Percentiles rank a stretch among this genome's conserved stretches.
Conservation (phyloP, 345 rosid species). For the Diplotaxis tenuifolia region DNA sequence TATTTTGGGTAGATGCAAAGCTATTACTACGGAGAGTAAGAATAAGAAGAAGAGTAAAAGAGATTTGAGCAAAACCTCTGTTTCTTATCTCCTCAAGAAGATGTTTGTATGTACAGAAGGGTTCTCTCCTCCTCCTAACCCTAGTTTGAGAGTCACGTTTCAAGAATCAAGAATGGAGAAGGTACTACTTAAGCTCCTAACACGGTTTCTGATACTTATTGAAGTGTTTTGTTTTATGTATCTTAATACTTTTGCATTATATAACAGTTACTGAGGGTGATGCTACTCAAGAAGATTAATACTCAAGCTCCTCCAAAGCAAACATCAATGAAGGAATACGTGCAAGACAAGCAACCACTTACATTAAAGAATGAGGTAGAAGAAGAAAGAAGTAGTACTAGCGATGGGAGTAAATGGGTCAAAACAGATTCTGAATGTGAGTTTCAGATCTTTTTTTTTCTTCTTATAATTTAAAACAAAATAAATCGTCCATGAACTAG, state of each 20-base stretch:
- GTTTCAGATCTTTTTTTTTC: constrained; percentile 27
- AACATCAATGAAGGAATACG: constrained; percentile 49
- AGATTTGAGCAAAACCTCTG: constrained; percentile 62
- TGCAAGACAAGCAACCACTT: constrained; percentile 43
- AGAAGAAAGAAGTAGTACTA: constrained; percentile 37
- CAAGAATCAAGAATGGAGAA: constrained; percentile 94
- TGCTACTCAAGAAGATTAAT: constrained; percentile 77
- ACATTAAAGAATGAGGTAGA: constrained; percentile 37
- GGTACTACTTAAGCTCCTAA: constrained; percentile 41
- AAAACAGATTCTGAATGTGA: constrained; percentile 74
- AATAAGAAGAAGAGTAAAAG: constrained; percentile 33
- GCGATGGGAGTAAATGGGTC: constrained; percentile 51
- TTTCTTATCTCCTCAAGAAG: constrained; percentile 78
- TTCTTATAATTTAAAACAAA: neutral
- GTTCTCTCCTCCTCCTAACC: constrained; percentile 48
- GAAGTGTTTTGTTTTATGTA: neutral
- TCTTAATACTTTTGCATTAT: neutral
- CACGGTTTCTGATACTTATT: neutral
- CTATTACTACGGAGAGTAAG: constrained; percentile 60
- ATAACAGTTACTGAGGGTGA: constrained; percentile 66
- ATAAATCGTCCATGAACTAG: neutral
- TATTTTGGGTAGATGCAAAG: constrained; percentile 82
- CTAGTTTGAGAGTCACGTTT: constrained; percentile 69
- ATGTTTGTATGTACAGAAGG: constrained; percentile 70
- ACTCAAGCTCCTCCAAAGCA: constrained; percentile 49